phyloP scores from a whole-genome alignment of 1,284 basidiomycete species.

The Wallemia mellicola region DNA sequence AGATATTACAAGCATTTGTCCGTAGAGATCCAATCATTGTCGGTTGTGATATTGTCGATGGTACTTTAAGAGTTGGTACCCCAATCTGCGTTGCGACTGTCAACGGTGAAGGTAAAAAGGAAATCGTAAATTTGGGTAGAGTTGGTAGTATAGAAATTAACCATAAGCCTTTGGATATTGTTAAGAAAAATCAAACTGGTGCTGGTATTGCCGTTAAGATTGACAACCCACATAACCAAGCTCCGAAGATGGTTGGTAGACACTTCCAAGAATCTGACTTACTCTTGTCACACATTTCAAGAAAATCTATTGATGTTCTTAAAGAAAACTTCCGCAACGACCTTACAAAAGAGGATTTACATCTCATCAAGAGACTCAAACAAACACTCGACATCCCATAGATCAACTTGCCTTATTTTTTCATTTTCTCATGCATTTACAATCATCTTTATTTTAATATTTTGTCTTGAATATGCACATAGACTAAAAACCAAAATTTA shows the following conservation, averaged over 20 bases:
- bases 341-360: slow-evolving; percentile 75
- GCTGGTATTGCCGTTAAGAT: slow-evolving; percentile 96
- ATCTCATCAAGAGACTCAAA: slow-evolving; percentile 74
- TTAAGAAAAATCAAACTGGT: slow-evolving; percentile 77
- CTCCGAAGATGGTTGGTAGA: slow-evolving; percentile 71
- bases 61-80: slow-evolving; percentile 70
- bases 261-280: slow-evolving; percentile 95
- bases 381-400: slow-evolving; percentile 27
- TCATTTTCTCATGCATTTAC: not conserved
- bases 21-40: slow-evolving; percentile 94
- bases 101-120: slow-evolving; percentile 63
- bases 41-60: slow-evolving; percentile 88
- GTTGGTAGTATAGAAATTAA: slow-evolving; percentile 88
- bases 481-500: no score
- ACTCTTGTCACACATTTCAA: slow-evolving; percentile 60
- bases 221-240: slow-evolving; percentile 85
- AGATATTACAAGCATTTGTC: slow-evolving; percentile 71
- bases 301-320: slow-evolving; percentile 76
- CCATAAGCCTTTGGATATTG: slow-evolving; percentile 44
- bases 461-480: no score
- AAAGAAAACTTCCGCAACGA: slow-evolving; percentile 77
- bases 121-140: slow-evolving; percentile 71
- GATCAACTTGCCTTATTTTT: not conserved
- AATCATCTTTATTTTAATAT: no score
- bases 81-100: slow-evolving; percentile 80